A percentile compares a stretch with the other conserved stretches of the same genome.
Conservation (phyloP, 1,284 basidiomycete species). For the Irpex lacteus region DNA sequence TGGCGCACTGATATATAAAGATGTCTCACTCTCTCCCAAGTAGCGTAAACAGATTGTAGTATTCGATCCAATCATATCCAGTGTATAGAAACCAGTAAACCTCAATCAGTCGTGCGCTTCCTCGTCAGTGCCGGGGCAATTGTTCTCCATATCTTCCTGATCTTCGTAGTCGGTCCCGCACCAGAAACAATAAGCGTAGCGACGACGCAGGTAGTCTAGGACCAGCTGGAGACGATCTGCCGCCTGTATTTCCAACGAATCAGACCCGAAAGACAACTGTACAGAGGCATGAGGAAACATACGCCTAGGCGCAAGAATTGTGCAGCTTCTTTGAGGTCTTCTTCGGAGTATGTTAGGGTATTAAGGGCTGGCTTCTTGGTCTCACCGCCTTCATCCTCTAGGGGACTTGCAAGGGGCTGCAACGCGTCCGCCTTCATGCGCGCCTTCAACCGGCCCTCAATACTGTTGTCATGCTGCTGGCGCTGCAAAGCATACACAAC, state of each 20-base stretch:
- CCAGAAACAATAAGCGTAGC: constrained; percentile 82
- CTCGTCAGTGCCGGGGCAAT: constrained; percentile 77
- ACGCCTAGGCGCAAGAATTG: constrained; percentile 71
- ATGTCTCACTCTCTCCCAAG: not conserved
- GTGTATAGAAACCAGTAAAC: not conserved
- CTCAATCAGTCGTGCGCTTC: constrained; percentile 68
- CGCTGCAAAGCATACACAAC: constrained; percentile 24
- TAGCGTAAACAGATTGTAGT: constrained; percentile 1
- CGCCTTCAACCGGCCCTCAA: constrained; percentile 51
- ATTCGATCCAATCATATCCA: not conserved
- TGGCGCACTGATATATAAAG: not conserved
- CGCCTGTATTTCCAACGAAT: constrained; percentile 42
- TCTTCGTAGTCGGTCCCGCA: constrained; percentile 75
- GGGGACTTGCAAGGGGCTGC: constrained; percentile 41
- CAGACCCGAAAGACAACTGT: not conserved
- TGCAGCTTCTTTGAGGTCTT: constrained; percentile 60
- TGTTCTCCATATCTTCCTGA: constrained; percentile 54
- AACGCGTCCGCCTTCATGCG: constrained; percentile 73
- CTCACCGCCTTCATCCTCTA: constrained; percentile 31
- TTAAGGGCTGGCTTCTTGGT: constrained; percentile 21
- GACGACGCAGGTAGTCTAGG: constrained; percentile 68
- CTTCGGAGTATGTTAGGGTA: constrained; percentile 41
- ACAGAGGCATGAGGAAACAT: constrained; percentile 22
- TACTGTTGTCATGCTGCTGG: constrained; percentile 22
- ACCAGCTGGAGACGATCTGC: constrained; percentile 66